These are phyloP conservation scores for Starmera stellimalicola DNA, from an alignment of 1,139 yeast genomes.

Conservation along the genomic window DNA sequence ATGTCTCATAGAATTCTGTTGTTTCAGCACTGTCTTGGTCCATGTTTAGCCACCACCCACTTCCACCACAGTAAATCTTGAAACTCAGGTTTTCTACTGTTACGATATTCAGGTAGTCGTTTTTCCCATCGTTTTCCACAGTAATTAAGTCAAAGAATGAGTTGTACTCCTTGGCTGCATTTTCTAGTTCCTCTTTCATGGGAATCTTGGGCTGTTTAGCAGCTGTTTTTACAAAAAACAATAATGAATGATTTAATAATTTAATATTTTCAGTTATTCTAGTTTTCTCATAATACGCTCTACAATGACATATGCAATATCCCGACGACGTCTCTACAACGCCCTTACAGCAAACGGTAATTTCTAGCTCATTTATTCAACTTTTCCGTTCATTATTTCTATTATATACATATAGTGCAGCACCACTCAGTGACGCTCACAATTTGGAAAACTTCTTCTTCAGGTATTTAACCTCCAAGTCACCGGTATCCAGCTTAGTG, in stretches of 20 bases:
- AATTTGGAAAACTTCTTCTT: slow-evolving; percentile 4
- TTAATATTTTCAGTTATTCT: too few species aligned
- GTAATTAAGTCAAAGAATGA: slow-evolving; percentile 4
- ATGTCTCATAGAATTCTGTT: slow-evolving; percentile 29
- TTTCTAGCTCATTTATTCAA: too few species aligned
- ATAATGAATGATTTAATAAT: too few species aligned
- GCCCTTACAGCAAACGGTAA: too few species aligned
- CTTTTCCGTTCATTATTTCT: too few species aligned
- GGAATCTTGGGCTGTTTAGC: too few species aligned
- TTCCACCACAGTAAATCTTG: slow-evolving; percentile 10
- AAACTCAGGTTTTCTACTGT: slow-evolving; percentile 18
- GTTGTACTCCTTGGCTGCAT: slow-evolving; percentile 7
- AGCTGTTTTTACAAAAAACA: too few species aligned
- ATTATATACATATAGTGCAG: too few species aligned
- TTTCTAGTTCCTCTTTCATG: slow-evolving; percentile 6
- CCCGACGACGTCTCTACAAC: too few species aligned
- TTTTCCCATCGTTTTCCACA: slow-evolving; percentile 1
- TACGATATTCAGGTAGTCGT: slow-evolving; percentile 6
- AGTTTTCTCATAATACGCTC: too few species aligned
- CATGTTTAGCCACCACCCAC: slow-evolving; percentile 22
- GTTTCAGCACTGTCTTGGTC: slow-evolving; percentile 4
- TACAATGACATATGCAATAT: too few species aligned
- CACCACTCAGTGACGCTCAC: background rate
- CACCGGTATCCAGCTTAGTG: slow-evolving; percentile 76
- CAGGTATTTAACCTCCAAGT: slow-evolving; percentile 41